Conservation (phyloP, 345 rosid species). For the Eucalyptus melliodora region DNA sequence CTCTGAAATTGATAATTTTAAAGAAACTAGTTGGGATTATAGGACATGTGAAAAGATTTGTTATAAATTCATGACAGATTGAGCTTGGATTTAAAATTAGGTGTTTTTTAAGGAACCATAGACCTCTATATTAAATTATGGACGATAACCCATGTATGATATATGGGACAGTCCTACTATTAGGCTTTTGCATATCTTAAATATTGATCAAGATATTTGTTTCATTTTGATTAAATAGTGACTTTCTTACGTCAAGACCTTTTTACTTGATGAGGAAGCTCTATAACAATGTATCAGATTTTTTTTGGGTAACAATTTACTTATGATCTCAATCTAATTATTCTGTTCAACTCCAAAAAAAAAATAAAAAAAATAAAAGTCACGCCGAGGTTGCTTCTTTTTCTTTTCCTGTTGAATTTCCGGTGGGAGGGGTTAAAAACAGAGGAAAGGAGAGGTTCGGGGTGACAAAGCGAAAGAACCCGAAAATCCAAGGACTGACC, state of each 20-base stretch:
- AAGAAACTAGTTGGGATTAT: not conserved
- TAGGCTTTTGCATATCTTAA: not conserved
- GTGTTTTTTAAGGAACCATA: not conserved
- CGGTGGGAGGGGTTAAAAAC: not conserved
- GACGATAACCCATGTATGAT: not conserved
- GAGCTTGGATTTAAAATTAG: not conserved
- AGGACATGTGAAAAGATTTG: not conserved
- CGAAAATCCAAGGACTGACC: not conserved
- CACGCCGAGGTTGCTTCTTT: not conserved
- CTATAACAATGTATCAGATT: not conserved
- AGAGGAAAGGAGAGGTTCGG: not conserved
- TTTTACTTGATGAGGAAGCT: not conserved
- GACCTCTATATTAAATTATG: not conserved
- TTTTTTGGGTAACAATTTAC: not conserved
- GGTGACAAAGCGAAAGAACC: not conserved
- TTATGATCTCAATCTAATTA: not conserved
- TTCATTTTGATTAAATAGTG: not conserved
- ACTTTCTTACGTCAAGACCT: not conserved
- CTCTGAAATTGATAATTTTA: not conserved
- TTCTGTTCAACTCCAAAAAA: not conserved
- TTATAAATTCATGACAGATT: not conserved
- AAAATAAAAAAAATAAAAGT: accelerated
- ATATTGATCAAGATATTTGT: accelerated
- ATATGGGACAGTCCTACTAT: not conserved
- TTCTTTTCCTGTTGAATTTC: not conserved